Base-by-base conservation (phyloP, 2,329 filamentous ascomycete genomes). In the Periconia macrospinosa region DNA sequence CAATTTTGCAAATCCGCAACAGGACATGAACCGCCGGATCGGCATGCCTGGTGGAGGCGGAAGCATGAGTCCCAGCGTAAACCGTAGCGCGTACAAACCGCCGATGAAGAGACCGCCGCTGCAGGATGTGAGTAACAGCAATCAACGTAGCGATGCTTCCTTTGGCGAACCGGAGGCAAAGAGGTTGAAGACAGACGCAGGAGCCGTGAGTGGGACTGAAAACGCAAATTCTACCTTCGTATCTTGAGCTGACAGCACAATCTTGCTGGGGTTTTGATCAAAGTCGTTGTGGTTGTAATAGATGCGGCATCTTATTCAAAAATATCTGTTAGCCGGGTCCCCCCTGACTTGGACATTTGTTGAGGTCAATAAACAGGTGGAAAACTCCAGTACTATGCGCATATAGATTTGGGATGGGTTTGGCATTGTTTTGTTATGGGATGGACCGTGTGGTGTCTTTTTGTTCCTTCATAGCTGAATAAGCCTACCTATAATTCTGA, bases 1-100 rank as follows among this genome's bases (percentile, higher is more conserved):
- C 1, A 81, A 79, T 54, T 79, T 80, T 41, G 70, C 79, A 42
- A 81, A 82, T 51, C 78, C 79, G 10, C 72, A 79, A 10, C 69
- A 75, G 40, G 80, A 82, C 55, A 59, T 70, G 48, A 75, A 72
- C 53, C 68, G 81, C 17, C 66, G 77, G 27, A 78, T 83, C 17
- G 80, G 80, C 15, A 79, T 81, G 76, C 80, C 80, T 8, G 66
- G 65, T n/a, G 71, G 64, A 14, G 53, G 59, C 15, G 55, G 61
- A 18, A 23, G 72, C 30, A 73, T 72, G 57, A 78, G 76, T 65
- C 77, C 77, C 9, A 63, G 75, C 54, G 67, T 71, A 37, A 81
- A 78, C 52, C 70, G 78, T 5, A 44, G 19, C n/a, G 70, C 70
- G 19, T 82, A 81, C 59, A 78, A 76, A 55, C 76, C 78, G 10